Base-by-base conservation (phyloP, 148 eudicot species). In the Rhododendron kiyosumense region DNA sequence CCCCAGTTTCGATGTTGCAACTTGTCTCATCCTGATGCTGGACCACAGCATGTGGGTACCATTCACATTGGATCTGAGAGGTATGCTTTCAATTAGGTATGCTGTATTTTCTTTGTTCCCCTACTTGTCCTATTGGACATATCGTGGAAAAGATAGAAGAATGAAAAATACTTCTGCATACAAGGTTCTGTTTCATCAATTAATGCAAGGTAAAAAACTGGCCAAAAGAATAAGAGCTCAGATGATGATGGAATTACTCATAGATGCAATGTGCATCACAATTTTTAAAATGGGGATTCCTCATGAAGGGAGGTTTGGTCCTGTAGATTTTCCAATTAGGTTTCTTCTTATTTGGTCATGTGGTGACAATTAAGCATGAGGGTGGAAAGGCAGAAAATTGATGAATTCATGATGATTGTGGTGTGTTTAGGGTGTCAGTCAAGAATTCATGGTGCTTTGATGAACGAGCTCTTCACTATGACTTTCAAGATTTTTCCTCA, bases 21-120 rank as follows among this genome's bases (percentile, higher is more conserved):
- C 81, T 78, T 87, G 83, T 28, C 86, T 81, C 79, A 87, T 84
- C 85, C 88, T 54, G 92, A 91, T 79, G 90, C 90, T 52, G 99
- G 99, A 73, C 99, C 99, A 84, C 91, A 97, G 89, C 99, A 97
- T 89, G 78, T 92, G 85, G 99, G 99, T 51, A 95, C 99, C 46
- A 97, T 95, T 90, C 99, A 97, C 91, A 94, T 97, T 86, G 98
- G 98, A 87, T 85, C 95, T 46, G 99, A 97, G 90, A 95, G 98
- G 99, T 95, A 89, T 79, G 88, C 78, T 83, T 59, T 32, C 54
- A 78, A 20, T 85, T 65, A 30, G 32, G 10, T n/a, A 8, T 36
- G 71, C 26, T 7, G 10, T 14, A 69, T 20, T 73, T 24, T 84
- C 36, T 74, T 52, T 45, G 81, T 84, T 51, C 32, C 75, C 71